Conservation (phyloP, 2,329 filamentous ascomycete genomes). For the Clonostachys rosea region DNA sequence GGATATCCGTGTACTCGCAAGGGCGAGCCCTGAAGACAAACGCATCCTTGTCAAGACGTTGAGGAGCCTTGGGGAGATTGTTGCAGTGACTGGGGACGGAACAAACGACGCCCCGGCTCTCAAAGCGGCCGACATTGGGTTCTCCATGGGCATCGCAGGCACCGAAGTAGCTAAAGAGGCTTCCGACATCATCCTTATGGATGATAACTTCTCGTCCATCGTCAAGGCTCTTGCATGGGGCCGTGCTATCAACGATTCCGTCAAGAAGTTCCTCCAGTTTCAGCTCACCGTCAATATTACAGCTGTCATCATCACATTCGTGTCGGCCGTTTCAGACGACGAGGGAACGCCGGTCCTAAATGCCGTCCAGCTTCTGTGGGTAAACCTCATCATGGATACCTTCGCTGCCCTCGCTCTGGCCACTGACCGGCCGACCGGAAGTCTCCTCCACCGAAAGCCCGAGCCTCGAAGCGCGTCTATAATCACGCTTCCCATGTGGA, state of each 20-base stretch:
- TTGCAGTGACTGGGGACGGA: conserved; percentile 63
- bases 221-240: conserved; percentile 60
- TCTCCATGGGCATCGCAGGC: conserved; percentile 64
- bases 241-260: conserved; percentile 57
- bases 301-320: conserved; percentile 50
- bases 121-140: conserved; percentile 62
- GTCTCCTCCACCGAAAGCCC: conserved; percentile 23
- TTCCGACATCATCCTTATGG: conserved; percentile 57
- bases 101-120: conserved; percentile 64
- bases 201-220: conserved; percentile 59
- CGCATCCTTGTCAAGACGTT: conserved; percentile 59
- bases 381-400: conserved; percentile 58
- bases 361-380: conserved; percentile 54
- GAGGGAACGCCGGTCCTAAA: conserved; percentile 46
- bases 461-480: conserved; percentile 18
- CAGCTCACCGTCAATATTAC: conserved; percentile 59
- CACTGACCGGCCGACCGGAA: conserved; percentile 26
- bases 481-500: conserved; percentile 74
- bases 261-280: conserved; percentile 60
- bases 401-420: conserved; percentile 47
- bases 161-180: conserved; percentile 62
- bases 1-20: conserved; percentile 57
- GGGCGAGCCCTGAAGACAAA: conserved; percentile 68
- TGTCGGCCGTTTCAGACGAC: conserved; percentile 39
- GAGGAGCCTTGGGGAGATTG: conserved; percentile 60